Evolutionary conservation across 2,329 filamentous ascomycete genomes (phyloP).

Genomic region (Aspergillus piperis): DNA sequence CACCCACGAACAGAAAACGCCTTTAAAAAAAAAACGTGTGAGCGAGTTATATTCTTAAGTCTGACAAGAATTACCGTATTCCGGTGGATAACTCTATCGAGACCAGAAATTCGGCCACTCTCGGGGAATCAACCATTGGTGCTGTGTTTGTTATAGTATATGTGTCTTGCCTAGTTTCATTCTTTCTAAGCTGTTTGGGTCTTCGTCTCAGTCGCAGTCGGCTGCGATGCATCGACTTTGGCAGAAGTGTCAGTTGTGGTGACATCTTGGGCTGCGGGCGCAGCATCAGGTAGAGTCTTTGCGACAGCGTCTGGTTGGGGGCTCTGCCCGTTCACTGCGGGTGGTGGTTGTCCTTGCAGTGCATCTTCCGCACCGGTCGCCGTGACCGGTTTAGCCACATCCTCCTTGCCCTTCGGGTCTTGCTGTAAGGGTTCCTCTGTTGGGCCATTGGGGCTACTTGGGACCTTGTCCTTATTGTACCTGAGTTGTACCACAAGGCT

Average conservation of each 20-base stretch:
- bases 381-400: conserved; percentile 8
- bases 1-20: conserved; percentile 2
- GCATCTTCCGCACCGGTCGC: conserved; percentile 3
- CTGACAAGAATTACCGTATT: neutral
- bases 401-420: conserved; percentile 15
- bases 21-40: neutral
- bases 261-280: neutral
- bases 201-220: neutral
- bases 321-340: conserved; percentile 6
- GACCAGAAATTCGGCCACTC: neutral
- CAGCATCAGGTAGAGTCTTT: neutral
- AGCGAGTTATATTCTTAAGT: neutral
- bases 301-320: neutral
- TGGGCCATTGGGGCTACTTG: conserved; percentile 19
- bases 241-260: neutral
- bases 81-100: neutral
- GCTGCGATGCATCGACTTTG: neutral
- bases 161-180: neutral
- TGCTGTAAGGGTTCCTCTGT: conserved; percentile 18
- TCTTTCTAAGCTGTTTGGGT: neutral
- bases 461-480: conserved; percentile 39
- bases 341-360: conserved; percentile 6
- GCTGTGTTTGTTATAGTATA: neutral
- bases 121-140: neutral
- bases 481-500: conserved; percentile 75